Evolutionary conservation across 345 rosid genomes (phyloP), one percentile per base, ranked within the genome.

Genomic region (Pugionium dolabratum): DNA sequence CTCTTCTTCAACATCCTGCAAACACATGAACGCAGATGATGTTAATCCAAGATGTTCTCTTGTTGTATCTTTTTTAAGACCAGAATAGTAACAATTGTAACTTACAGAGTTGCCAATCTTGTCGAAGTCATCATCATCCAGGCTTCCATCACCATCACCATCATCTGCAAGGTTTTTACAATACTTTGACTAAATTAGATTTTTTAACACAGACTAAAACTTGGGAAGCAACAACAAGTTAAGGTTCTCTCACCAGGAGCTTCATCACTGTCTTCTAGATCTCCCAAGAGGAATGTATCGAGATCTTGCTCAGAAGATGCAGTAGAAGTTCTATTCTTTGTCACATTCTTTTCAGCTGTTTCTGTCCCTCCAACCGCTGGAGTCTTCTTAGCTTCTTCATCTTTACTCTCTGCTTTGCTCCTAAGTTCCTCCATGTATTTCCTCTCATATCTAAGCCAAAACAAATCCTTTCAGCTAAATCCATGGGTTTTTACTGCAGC

Each of bases 71-170:
- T 46, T 37, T 40, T 8, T 2, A 51, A 56, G 54, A 57, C 54
- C 2, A 42, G n/a, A 59, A 11, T n/a, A n/a, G n/a, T n/a, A 49
- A 26, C 29, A n/a, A 44, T 50, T 30, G 61, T 26, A 44, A 57
- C 91, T 89, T 83, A 92, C 98, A 33, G 91, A 84, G 77, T 80
- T 92, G 55, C 75, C 95, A n/a, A 87, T 87, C 81, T 84, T 85
- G 85, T 89, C 96, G 65, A 92, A 89, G 74, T 91, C 98, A 80
- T 92, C 98, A 79, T 92, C 98, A 60, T 70, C 87, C 35, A 89
- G 69, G 80, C 80, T 84, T 65, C 67, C 86, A 66, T 84, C 67
- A 52, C 36, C 88, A 67, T 79, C 68, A 37, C 53, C 67, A 60
- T 82, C 96, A 81, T 80, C 96, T 91, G 79, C 37, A 77, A 69